These are phyloP conservation scores for Gentiana dahurica DNA, from an alignment of 257 asterid genomes.

Conservation along the genomic window DNA sequence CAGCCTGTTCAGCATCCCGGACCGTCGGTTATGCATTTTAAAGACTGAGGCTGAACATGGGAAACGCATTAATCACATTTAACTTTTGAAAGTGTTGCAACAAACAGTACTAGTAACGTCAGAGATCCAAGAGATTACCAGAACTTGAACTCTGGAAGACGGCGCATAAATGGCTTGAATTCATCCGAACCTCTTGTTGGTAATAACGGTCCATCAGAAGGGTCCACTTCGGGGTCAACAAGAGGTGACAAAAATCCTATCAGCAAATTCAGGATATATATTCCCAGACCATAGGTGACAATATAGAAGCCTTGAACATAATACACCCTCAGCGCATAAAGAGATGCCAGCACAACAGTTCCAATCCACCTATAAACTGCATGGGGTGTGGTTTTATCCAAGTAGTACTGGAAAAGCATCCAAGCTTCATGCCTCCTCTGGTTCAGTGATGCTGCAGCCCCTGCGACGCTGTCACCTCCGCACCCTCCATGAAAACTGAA, in stretches of 20 bases:
- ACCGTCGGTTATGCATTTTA: too few species aligned
- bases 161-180: constrained; percentile 94
- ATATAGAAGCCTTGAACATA: constrained; percentile 85
- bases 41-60: too few species aligned
- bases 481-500: constrained; percentile 30
- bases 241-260: constrained; percentile 96
- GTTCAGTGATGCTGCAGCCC: constrained; percentile 61
- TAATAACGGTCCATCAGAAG: constrained; percentile 63
- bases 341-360: constrained; percentile 32
- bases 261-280: constrained; percentile 78
- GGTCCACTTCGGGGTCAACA: constrained; percentile 85
- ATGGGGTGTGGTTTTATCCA: constrained; percentile 93
- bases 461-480: constrained; percentile 39
- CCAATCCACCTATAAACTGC: constrained; percentile 79
- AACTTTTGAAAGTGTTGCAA: too few species aligned
- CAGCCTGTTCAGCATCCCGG: too few species aligned
- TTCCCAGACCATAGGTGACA: constrained; percentile 79
- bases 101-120: too few species aligned
- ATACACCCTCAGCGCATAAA: constrained; percentile 70
- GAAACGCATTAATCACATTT: too few species aligned
- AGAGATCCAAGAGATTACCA: constrained; percentile 33
- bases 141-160: constrained; percentile 96
- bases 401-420: constrained; percentile 65
- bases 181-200: constrained; percentile 98
- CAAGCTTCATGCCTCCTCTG: constrained; percentile 61